These are phyloP conservation scores for Colletotrichum australisinense DNA, from an alignment of 2,329 filamentous ascomycete genomes.

Conservation along the genomic window DNA sequence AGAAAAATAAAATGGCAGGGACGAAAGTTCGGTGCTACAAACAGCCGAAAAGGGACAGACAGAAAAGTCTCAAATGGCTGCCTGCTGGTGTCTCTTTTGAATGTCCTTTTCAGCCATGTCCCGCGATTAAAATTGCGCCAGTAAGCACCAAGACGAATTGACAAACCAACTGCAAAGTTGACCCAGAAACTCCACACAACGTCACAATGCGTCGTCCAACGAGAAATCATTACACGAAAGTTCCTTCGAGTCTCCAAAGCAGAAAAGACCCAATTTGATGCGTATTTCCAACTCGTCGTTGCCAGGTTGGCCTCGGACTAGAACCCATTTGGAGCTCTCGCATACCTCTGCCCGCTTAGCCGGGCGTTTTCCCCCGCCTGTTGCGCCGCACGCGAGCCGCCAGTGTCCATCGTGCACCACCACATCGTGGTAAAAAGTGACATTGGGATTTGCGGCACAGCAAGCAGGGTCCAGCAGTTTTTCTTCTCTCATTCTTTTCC, in stretches of 20 bases:
- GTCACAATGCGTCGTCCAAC: not conserved
- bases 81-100: not conserved
- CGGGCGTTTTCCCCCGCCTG: constrained; percentile 18
- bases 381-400: not conserved
- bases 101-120: not conserved
- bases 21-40: not conserved
- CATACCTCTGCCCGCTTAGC: not conserved
- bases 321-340: not conserved
- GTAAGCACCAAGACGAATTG: not conserved
- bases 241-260: too few species aligned
- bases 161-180: not conserved
- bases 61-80: not conserved
- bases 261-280: not conserved
- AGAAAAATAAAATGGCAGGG: not conserved
- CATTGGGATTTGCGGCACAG: not conserved
- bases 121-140: not conserved
- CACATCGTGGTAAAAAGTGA: not conserved
- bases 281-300: not conserved
- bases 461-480: not conserved
- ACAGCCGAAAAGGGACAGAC: not conserved
- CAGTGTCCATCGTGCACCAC: not conserved
- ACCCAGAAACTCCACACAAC: not conserved
- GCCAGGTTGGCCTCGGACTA: not conserved
- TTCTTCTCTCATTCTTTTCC: not conserved
- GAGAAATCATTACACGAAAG: not conserved